These are phyloP conservation scores for Papiliotrema laurentii DNA, from an alignment of 1,284 basidiomycete species.

Conservation along the genomic window DNA sequence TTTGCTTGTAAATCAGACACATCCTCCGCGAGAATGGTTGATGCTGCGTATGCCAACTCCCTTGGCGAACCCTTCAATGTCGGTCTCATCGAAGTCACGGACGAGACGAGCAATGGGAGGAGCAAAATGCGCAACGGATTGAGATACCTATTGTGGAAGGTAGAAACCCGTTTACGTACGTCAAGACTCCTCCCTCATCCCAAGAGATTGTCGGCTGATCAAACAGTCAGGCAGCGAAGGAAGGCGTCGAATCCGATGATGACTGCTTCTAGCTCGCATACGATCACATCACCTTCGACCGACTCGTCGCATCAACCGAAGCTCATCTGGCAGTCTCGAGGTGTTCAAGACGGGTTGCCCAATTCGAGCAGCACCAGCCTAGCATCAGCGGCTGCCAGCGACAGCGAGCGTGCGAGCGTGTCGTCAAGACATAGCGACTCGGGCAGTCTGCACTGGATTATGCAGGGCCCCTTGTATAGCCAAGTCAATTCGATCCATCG, in stretches of 20 bases:
- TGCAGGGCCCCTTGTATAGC: constrained; percentile 14
- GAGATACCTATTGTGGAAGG: constrained; percentile 41
- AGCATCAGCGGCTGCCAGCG: no score
- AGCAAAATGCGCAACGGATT: constrained; percentile 47
- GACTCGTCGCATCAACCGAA: no score
- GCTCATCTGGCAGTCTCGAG: constrained; percentile 21
- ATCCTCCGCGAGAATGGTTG: constrained; percentile 24
- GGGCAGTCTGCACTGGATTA: constrained; percentile 33
- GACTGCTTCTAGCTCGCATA: no score
- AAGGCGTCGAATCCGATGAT: constrained; percentile 4
- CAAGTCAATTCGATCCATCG: no score
- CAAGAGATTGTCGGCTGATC: not conserved
- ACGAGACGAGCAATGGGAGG: constrained; percentile 35
- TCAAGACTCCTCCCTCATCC: not conserved
- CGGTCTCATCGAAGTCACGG: constrained; percentile 45
- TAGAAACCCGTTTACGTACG: constrained; percentile 40
- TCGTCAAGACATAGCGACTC: constrained; percentile 26
- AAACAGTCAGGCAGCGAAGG: constrained; percentile 12
- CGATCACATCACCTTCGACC: no score
- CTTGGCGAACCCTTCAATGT: constrained; percentile 45
- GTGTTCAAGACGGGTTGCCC: constrained; percentile 5
- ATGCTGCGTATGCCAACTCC: constrained; percentile 39
- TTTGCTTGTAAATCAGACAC: constrained; percentile 48
- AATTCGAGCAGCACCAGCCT: constrained; percentile 7
- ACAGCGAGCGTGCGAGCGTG: no score